These are phyloP conservation scores for Lactarius quietus DNA, from an alignment of 768 basidiomycete genomes.

Conservation along the genomic window DNA sequence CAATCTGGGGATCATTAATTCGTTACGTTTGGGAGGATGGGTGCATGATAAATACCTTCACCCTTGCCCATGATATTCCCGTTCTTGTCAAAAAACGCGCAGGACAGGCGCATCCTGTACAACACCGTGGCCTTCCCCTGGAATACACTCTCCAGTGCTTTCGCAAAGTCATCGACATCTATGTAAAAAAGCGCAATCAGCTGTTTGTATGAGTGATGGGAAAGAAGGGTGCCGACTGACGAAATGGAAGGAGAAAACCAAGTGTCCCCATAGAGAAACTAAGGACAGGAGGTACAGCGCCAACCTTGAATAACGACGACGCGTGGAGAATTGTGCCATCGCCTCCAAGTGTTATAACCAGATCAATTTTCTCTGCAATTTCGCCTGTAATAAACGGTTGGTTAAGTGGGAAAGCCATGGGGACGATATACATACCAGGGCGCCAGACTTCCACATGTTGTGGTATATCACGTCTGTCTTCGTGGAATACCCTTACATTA, in stretches of 20 bases:
- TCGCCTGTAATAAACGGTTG: constrained; percentile 31
- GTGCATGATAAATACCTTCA: constrained; percentile 44
- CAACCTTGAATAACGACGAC: constrained; percentile 83
- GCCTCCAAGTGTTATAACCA: constrained; percentile 89
- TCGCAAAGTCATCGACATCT: constrained; percentile 88
- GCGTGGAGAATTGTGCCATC: constrained; percentile 95
- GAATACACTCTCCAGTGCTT: constrained; percentile 77
- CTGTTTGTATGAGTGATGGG: not conserved
- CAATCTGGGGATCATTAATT: constrained; percentile 50
- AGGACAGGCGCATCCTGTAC: constrained; percentile 87
- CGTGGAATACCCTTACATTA: constrained; percentile 33
- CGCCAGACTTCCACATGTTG: constrained; percentile 51
- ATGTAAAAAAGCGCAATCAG: not conserved
- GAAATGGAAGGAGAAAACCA: constrained; percentile 91
- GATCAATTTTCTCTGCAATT: constrained; percentile 63
- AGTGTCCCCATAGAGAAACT: constrained; percentile 93
- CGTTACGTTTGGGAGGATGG: constrained; percentile 6
- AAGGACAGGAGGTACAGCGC: constrained; percentile 88
- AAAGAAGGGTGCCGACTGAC: constrained; percentile 46
- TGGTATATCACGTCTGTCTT: constrained; percentile 48
- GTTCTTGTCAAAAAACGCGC: constrained; percentile 65
- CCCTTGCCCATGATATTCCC: constrained; percentile 51
- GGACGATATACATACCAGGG: constrained; percentile 42
- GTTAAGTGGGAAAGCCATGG: not conserved
- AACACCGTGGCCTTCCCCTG: constrained; percentile 76